phyloP scores from a whole-genome alignment of 1,139 yeast genomes.

The Candida glucosophila region DNA sequence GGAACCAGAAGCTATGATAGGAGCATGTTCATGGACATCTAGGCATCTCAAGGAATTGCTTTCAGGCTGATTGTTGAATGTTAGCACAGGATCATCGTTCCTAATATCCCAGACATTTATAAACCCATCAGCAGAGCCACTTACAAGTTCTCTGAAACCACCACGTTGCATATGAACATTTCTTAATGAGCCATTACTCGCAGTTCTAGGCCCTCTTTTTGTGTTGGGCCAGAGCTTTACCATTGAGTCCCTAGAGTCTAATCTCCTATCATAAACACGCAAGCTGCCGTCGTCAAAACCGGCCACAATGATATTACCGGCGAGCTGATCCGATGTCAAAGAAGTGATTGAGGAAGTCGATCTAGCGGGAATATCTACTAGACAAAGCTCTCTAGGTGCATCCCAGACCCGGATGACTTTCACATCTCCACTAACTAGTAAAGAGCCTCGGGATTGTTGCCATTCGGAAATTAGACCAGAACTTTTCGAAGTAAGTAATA shows the following conservation, averaged over 20 bases:
- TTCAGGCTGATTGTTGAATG: slow-evolving; percentile 50
- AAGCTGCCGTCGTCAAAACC: slow-evolving; percentile 93
- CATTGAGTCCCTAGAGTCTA: slow-evolving; percentile 81
- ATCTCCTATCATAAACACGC: slow-evolving; percentile 82
- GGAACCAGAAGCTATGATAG: slow-evolving; percentile 81
- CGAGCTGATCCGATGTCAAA: slow-evolving; percentile 89
- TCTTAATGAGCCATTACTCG: slow-evolving; percentile 38
- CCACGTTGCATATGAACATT: slow-evolving; percentile 96
- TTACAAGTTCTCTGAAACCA: slow-evolving; percentile 81
- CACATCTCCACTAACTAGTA: slow-evolving; percentile 91
- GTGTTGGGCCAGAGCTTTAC: slow-evolving; percentile 67
- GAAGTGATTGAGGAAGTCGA: slow-evolving; percentile 86
- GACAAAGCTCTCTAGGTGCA: slow-evolving; percentile 85
- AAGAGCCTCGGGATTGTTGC: slow-evolving; percentile 93
- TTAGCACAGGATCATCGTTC: slow-evolving; percentile 56
- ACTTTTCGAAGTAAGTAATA: slow-evolving; percentile 70
- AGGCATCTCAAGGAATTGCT: slow-evolving; percentile 63
- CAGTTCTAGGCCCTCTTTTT: slow-evolving; percentile 10
- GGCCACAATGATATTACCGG: slow-evolving; percentile 84
- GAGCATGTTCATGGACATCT: slow-evolving; percentile 94
- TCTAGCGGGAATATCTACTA: slow-evolving; percentile 83
- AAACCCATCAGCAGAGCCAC: slow-evolving; percentile 77
- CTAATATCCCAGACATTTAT: slow-evolving; percentile 91
- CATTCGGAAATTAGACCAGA: slow-evolving; percentile 87
- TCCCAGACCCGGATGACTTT: slow-evolving; percentile 92